Evolutionary conservation across 148 eudicot genomes (phyloP).

Genomic region (Bassia scoparia): DNA sequence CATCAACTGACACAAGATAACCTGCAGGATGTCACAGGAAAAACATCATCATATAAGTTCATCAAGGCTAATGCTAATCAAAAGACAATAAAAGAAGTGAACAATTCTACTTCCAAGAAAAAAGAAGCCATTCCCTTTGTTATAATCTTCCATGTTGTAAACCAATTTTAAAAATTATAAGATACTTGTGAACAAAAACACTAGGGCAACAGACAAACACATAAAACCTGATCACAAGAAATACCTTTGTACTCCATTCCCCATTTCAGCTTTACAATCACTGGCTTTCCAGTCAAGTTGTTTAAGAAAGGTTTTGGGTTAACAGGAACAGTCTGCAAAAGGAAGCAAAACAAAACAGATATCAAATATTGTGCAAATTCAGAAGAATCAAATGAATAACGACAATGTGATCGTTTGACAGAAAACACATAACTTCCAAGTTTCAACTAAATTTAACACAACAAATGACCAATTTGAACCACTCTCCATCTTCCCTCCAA

Average conservation of each 20-base stretch:
- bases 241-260: constrained; percentile 79
- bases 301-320: constrained; percentile 74
- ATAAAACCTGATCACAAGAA: neutral
- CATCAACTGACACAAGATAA: constrained; percentile 63
- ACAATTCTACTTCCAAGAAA: neutral
- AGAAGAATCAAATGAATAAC: neutral
- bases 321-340: constrained; percentile 66
- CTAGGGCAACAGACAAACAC: neutral
- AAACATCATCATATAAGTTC: neutral
- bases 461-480: neutral
- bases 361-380: neutral
- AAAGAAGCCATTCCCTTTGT: neutral
- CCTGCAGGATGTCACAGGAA: constrained; percentile 31
- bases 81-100: neutral
- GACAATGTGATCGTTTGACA: neutral
- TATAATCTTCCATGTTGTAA: neutral
- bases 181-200: neutral
- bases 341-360: neutral
- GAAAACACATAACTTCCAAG: neutral
- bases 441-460: neutral
- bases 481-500: neutral
- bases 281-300: constrained; percentile 66
- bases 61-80: neutral
- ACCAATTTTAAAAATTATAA: neutral
- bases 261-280: constrained; percentile 67